Percentiles rank a stretch among this genome's conserved stretches.
Evolutionary conservation across 2,329 filamentous ascomycete species (phyloP).

Genomic region (Cryphonectria carpinicola): DNA sequence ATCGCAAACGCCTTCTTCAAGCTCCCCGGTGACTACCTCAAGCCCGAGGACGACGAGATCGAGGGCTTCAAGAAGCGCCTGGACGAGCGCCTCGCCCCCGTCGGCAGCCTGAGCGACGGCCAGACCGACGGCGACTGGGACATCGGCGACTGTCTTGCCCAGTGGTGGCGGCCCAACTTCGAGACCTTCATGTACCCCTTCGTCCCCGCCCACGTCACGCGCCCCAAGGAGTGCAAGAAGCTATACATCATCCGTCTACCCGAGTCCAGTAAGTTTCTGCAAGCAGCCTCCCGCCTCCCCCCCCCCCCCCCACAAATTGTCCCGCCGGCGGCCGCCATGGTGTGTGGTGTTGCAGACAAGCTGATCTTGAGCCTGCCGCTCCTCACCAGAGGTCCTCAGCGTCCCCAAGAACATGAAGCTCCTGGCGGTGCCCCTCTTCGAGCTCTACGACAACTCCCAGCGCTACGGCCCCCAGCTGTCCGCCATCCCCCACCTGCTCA

Average conservation of each 20-base stretch:
- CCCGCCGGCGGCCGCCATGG: not conserved
- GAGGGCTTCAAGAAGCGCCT: slow-evolving; percentile 92
- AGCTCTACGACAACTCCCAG: slow-evolving; percentile 96
- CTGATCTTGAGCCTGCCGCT: not conserved
- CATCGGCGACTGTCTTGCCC: slow-evolving; percentile 90
- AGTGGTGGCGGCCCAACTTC: slow-evolving; percentile 99
- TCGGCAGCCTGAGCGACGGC: slow-evolving; percentile 83
- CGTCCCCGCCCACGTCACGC: slow-evolving; percentile 90
- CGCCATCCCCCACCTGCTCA: slow-evolving; percentile 92
- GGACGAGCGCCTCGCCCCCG: slow-evolving; percentile 90
- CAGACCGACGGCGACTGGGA: slow-evolving; percentile 89
- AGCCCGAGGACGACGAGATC: slow-evolving; percentile 86
- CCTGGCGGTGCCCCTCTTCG: slow-evolving; percentile 92
- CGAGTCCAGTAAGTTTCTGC: slow-evolving; percentile 72
- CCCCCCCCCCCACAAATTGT: not conserved
- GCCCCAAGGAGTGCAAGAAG: slow-evolving; percentile 99
- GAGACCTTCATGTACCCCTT: slow-evolving; percentile 99
- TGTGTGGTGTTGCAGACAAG: not conserved
- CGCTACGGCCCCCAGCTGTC: slow-evolving; percentile 95
- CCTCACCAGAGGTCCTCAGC: slow-evolving; percentile 77
- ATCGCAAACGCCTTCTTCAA: slow-evolving; percentile 99
- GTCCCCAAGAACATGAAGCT: slow-evolving; percentile 99
- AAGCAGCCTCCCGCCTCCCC: not conserved
- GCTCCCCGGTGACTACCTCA: slow-evolving; percentile 92
- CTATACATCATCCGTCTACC: slow-evolving; percentile 96